These are phyloP conservation scores for Ganoderma meredithae DNA, from an alignment of 1,284 basidiomycete genomes.

Conservation along the genomic window DNA sequence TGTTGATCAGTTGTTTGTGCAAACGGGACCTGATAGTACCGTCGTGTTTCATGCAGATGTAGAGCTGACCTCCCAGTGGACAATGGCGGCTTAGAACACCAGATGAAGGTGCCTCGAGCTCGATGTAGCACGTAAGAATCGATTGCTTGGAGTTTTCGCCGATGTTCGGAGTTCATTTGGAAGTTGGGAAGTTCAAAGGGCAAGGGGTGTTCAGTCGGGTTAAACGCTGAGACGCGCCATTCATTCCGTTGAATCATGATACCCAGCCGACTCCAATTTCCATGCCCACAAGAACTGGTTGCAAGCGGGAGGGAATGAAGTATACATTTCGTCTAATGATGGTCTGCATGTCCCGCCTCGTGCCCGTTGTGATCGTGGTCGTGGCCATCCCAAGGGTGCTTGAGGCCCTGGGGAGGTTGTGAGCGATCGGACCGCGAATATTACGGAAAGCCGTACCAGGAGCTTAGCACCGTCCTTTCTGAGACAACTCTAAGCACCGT, in stretches of 20 bases:
- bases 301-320: not conserved
- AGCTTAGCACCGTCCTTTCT: slow-evolving; percentile 82
- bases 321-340: slow-evolving; percentile 25
- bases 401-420: slow-evolving; percentile 51
- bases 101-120: too few species aligned
- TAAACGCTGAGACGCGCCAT: slow-evolving; percentile 1
- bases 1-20: too few species aligned
- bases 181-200: not conserved
- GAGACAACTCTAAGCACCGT: slow-evolving; percentile 19
- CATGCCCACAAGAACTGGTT: not conserved
- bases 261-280: not conserved
- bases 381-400: slow-evolving; percentile 65
- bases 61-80: too few species aligned
- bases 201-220: not conserved
- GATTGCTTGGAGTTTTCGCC: not conserved
- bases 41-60: too few species aligned
- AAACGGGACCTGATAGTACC: too few species aligned
- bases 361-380: slow-evolving; percentile 59
- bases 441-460: slow-evolving; percentile 52
- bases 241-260: not conserved
- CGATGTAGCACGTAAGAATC: not conserved
- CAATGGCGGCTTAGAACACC: too few species aligned
- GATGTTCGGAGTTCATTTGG: not conserved
- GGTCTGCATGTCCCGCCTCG: slow-evolving; percentile 52
- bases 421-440: slow-evolving; percentile 17